Conservation (phyloP, 1,284 basidiomycete species). For the Pterulicium gracile region DNA sequence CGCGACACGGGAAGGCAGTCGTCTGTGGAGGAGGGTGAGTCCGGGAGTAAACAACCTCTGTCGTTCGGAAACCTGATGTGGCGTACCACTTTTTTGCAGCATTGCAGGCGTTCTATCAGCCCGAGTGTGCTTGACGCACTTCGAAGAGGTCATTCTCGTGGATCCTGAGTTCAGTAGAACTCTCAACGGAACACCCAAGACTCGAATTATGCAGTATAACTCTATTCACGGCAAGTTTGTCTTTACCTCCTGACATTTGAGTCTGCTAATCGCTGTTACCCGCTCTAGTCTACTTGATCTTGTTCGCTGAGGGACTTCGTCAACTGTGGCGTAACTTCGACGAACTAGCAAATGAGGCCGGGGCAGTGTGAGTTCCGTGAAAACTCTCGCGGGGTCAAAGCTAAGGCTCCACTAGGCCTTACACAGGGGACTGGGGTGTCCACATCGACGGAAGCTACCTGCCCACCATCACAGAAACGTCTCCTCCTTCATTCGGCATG, state of each 20-base stretch:
- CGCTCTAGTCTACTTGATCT: neutral
- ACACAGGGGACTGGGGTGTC: too few relatives aligned
- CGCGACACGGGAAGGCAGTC: too few relatives aligned
- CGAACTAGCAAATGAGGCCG: neutral
- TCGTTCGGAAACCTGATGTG: too few relatives aligned
- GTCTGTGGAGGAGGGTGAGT: too few relatives aligned
- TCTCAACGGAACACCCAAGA: neutral
- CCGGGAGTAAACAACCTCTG: too few relatives aligned
- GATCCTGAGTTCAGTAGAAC: neutral
- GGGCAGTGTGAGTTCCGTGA: neutral
- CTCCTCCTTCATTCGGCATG: too few relatives aligned
- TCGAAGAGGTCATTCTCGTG: neutral
- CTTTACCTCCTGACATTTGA: neutral
- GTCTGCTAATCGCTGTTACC: neutral
- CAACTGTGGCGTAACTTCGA: neutral
- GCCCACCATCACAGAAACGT: too few relatives aligned
- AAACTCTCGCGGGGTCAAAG: too few relatives aligned
- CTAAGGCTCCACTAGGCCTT: too few relatives aligned
- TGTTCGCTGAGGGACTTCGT: neutral
- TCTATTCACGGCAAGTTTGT: neutral
- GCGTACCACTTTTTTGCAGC: too few relatives aligned
- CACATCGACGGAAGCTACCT: too few relatives aligned
- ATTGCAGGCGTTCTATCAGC: too few relatives aligned
- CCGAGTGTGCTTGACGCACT: neutral
- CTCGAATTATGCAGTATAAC: neutral